These are phyloP conservation scores for Tieghemostelium lacteum DNA, from an alignment of 78 protist species.

Conservation along the genomic window DNA sequence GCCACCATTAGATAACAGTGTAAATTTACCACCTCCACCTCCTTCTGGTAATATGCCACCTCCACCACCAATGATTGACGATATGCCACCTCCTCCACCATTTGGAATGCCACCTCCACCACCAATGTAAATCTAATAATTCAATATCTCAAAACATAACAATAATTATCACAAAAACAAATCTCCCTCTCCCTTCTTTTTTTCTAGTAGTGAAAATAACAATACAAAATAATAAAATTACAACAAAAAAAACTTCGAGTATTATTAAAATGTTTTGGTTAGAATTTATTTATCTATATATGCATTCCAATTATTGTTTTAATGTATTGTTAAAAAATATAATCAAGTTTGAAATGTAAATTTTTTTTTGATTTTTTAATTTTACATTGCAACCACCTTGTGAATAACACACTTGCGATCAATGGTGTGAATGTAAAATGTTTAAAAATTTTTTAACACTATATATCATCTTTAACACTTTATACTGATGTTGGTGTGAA, in stretches of 20 bases:
- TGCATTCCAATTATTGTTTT: no score
- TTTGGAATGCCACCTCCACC: conserved; percentile 81
- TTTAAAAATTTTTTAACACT: background rate
- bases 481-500: background rate
- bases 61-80: conserved; percentile 56
- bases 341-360: background rate
- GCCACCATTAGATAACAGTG: background rate
- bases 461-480: background rate
- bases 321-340: background rate
- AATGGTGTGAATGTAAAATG: background rate
- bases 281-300: no score
- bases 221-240: background rate
- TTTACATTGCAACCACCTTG: background rate
- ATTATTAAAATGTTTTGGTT: no score
- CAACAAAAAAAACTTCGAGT: no score
- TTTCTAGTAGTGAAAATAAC: background rate
- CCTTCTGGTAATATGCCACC: conserved; percentile 22
- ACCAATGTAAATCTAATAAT: conserved; percentile 44
- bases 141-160: background rate
- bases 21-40: conserved; percentile 68
- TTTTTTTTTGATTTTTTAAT: no score
- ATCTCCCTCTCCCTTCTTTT: no score
- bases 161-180: conserved; percentile 23
- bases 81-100: conserved; percentile 73
- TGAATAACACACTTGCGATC: background rate